Percentiles rank a stretch among this genome's conserved stretches.
phyloP scores from a whole-genome alignment of 139 green algal species.

The Protoeuglena noctilucae region DNA sequence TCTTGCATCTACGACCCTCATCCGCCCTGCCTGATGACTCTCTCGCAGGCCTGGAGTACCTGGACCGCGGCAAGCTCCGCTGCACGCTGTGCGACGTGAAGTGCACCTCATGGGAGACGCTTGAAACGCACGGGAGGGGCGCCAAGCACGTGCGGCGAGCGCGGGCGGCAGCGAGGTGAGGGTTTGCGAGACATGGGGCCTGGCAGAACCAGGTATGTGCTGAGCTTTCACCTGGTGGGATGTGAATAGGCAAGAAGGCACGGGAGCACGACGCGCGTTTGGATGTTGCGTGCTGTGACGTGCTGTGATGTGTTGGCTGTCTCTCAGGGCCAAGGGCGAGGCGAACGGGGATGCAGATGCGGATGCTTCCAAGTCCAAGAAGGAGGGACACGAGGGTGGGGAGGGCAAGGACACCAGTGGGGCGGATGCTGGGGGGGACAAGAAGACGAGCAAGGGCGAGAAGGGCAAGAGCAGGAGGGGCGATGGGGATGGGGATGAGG shows the following conservation, averaged over 20 bases:
- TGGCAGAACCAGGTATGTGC: not conserved
- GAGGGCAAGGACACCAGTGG: not conserved
- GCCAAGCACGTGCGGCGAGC: conserved; percentile 62
- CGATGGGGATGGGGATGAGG: not conserved
- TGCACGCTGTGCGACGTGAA: conserved; percentile 64
- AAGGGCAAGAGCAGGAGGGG: too few relatives aligned
- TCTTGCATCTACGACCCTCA: too few relatives aligned
- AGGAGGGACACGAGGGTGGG: not conserved
- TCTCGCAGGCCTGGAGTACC: not conserved
- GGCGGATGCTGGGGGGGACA: not conserved
- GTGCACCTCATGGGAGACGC: conserved; percentile 69
- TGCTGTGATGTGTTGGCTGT: too few relatives aligned
- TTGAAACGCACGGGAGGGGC: conserved; percentile 58
- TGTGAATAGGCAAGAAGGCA: not conserved
- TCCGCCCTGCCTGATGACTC: too few relatives aligned
- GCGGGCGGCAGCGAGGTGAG: not conserved
- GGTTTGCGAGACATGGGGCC: too few relatives aligned
- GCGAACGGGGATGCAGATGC: not conserved
- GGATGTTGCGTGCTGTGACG: too few relatives aligned
- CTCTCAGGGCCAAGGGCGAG: not conserved
- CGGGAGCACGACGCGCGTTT: too few relatives aligned
- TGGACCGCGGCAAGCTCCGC: not conserved
- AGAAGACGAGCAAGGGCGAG: too few relatives aligned
- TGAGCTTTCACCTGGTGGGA: not conserved
- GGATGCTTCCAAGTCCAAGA: not conserved